Evolutionary conservation across 305 asterid genomes (phyloP).

Genomic region (Solanum hybrid): DNA sequence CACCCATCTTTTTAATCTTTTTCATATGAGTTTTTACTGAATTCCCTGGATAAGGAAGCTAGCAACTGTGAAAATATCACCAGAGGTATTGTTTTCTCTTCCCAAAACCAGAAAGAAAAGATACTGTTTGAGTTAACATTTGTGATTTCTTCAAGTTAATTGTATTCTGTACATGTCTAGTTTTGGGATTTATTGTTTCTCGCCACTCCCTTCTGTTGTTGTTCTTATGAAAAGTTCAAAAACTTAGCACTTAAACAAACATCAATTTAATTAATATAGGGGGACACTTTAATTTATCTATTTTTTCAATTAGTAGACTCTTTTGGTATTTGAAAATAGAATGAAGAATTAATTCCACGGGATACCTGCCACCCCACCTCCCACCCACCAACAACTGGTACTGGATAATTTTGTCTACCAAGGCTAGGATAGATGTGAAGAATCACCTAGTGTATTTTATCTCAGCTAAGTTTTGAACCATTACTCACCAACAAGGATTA

Average conservation of each 20-base stretch:
- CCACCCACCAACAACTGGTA: background rate
- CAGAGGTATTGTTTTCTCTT: background rate
- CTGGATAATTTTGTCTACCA: background rate
- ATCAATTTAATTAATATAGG: background rate
- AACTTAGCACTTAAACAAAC: background rate
- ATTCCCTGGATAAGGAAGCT: background rate
- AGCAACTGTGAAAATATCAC: background rate
- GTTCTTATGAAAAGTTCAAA: background rate
- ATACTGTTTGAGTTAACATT: background rate
- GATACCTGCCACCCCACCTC: background rate
- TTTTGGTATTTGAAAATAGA: background rate
- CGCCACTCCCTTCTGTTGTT: background rate
- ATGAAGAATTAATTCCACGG: background rate
- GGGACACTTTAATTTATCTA: background rate
- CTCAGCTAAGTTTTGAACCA: background rate
- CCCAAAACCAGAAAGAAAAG: background rate
- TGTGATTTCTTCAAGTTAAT: background rate
- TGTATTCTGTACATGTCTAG: background rate
- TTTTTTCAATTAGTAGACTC: background rate
- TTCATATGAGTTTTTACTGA: background rate
- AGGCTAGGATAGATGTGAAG: background rate
- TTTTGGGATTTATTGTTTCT: background rate
- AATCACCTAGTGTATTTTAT: too few species aligned
- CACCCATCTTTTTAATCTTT: background rate
- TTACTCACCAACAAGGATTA: background rate